Evolutionary conservation across 1,139 yeast genomes (phyloP).

Genomic region (Debaryomyces singareniensis): DNA sequence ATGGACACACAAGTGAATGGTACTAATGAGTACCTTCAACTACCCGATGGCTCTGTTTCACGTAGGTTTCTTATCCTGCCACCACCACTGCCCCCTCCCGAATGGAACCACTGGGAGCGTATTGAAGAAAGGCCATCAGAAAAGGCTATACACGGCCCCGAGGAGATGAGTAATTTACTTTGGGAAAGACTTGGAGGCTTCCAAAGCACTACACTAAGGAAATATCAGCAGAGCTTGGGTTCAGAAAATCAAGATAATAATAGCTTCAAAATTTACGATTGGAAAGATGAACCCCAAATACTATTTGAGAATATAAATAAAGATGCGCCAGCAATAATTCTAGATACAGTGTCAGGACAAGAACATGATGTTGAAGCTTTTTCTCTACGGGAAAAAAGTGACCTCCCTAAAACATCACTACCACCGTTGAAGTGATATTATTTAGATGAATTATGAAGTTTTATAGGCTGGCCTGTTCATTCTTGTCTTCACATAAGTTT

Average conservation of each 20-base stretch:
- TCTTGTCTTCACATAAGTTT: background rate
- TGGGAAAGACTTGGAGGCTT: constrained; percentile 43
- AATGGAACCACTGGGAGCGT: constrained; percentile 41
- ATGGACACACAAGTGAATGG: background rate
- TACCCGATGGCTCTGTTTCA: constrained; percentile 36
- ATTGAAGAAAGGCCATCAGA: constrained; percentile 40
- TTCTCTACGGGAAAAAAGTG: too few relatives aligned
- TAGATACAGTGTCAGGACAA: constrained; percentile 17
- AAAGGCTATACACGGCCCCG: constrained; percentile 30
- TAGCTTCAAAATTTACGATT: constrained; percentile 9
- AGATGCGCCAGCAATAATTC: constrained; percentile 34
- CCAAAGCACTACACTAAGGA: constrained; percentile 30
- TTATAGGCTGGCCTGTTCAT: too few relatives aligned
- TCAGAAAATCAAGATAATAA: constrained; percentile 20
- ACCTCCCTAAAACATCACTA: too few relatives aligned
- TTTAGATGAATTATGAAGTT: too few relatives aligned
- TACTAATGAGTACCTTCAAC: constrained; percentile 27
- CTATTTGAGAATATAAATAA: constrained; percentile 31
- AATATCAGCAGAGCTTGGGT: constrained; percentile 10
- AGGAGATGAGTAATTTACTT: constrained; percentile 34
- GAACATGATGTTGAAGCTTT: too few relatives aligned
- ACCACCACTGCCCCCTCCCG: constrained; percentile 42
- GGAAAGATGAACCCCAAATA: constrained; percentile 23
- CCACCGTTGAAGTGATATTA: too few relatives aligned
- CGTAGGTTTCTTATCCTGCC: constrained; percentile 41